Percentiles rank a stretch among this genome's conserved stretches.
Conservation (phyloP, 2,329 filamentous ascomycete species). For the Talaromyces amestolkiae region DNA sequence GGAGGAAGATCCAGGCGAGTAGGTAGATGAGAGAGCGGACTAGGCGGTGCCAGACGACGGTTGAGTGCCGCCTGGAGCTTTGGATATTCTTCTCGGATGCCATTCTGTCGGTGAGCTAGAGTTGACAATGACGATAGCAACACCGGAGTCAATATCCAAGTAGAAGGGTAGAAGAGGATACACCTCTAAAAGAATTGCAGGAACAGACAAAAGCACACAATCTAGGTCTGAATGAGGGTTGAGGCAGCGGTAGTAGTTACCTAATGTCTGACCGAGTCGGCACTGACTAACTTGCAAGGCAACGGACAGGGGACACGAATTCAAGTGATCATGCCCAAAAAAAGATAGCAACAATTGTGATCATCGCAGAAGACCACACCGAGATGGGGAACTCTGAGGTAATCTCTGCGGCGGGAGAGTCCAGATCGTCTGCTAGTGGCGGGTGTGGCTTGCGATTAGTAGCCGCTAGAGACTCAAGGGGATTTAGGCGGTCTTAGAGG, state of each 20-base stretch:
- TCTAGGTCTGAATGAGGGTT: neutral
- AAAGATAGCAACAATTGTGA: neutral
- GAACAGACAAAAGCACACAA: neutral
- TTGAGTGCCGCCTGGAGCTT: conserved; percentile 25
- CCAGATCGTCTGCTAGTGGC: conserved; percentile 1
- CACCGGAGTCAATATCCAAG: neutral
- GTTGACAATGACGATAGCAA: neutral
- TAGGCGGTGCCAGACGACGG: conserved; percentile 57
- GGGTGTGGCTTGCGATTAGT: neutral
- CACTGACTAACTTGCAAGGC: neutral
- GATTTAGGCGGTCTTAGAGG: neutral
- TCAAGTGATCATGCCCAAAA: neutral
- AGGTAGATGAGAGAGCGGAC: conserved; percentile 69
- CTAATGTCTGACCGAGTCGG: neutral
- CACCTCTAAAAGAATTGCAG: neutral
- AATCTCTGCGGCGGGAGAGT: neutral
- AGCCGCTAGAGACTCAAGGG: neutral
- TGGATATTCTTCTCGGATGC: conserved; percentile 5
- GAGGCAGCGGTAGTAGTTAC: neutral
- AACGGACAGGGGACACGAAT: neutral
- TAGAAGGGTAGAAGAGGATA: neutral
- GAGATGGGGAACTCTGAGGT: neutral
- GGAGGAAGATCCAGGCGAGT: conserved; percentile 71
- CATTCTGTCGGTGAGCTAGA: conserved; percentile 1
- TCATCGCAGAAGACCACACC: neutral